Base-by-base conservation (phyloP, 176 grass and related monocot species). In the Oryza nivara region DNA sequence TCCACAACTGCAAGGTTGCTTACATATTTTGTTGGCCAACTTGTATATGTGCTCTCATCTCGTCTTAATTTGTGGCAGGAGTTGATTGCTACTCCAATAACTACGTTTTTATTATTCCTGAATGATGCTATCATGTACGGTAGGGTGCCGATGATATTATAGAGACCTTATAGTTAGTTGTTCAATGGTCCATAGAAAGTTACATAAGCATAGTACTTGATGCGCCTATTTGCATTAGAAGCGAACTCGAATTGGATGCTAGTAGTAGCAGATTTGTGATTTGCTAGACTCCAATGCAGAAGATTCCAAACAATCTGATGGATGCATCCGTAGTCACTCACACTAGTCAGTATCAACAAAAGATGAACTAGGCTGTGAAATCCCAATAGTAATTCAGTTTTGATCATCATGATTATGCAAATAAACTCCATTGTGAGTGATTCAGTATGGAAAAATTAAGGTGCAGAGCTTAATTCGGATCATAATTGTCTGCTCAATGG, bases 401-500 rank as follows among this genome's bases (percentile, higher is more conserved):
- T n/a, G 54, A 58, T 20, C 54, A 58, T 2, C 51, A 7, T 13
- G 12, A 49, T 49, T 49, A 28, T 20, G 68, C 16, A 12, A 58
- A 58, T 32, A 49, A 49, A 63, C 63, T 80, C 78, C 38, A 46
- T 3, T 20, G 3, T 6, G 19, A 22, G 6, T 7, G 34, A 64
- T 22, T 73, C 70, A 65, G 71, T 63, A 32, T 25, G 30, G 54
- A 83, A 34, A 34, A 34, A 65, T 17, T 58, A 58, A 43, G 80
- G 41, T 14, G 9, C 16, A 9, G 52, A 82, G 19, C 47, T 60
- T 61, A 66, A 45, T 47, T 64, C 20, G 68, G 14, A 12, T 70
- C 47, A 26, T 3, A 82, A 73, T 72, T 82, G 52, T 20, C 16
- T 16, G 11, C 41, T 73, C 52, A 82, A 49, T 36, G 52, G 68